Conservation (phyloP, 2,329 filamentous ascomycete genomes). For the Calcarisporium arbuscula region DNA sequence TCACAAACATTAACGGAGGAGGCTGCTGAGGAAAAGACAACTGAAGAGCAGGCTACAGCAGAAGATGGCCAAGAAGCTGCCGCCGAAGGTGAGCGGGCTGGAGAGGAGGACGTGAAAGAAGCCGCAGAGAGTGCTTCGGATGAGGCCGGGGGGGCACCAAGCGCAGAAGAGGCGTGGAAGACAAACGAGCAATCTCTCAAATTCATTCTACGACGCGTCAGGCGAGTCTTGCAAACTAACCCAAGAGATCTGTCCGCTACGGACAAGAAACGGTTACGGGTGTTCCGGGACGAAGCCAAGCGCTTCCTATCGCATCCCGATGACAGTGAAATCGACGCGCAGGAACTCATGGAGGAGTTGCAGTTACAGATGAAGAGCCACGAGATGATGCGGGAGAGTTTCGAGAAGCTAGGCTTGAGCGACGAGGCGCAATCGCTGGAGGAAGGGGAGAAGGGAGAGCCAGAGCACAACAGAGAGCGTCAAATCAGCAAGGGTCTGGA, state of each 20-base stretch:
- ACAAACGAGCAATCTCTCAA: constrained; percentile 19
- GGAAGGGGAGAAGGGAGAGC: constrained; percentile 11
- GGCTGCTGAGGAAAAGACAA: constrained; percentile 13
- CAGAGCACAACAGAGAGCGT: constrained; percentile 21
- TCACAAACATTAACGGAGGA: constrained; percentile 16
- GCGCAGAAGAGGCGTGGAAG: constrained; percentile 17
- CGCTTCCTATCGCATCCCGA: constrained; percentile 46
- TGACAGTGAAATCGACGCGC: constrained; percentile 19
- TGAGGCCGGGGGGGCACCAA: constrained; percentile 14
- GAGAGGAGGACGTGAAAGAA: constrained; percentile 12
- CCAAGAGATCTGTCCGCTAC: constrained; percentile 53
- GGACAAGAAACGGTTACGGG: constrained; percentile 68
- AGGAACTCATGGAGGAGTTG: constrained; percentile 25
- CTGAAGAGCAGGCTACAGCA: no score
- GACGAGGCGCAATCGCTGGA: constrained; percentile 14
- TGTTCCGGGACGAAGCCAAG: constrained; percentile 61
- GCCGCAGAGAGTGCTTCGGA: constrained; percentile 14
- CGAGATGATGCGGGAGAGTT: constrained; percentile 21
- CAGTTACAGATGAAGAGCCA: constrained; percentile 26
- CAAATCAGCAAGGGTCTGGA: constrained; percentile 28
- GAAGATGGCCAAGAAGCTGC: constrained; percentile 5
- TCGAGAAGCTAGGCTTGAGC: constrained; percentile 21
- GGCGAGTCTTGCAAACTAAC: constrained; percentile 33
- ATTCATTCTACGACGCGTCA: constrained; percentile 24
- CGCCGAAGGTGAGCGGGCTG: constrained; percentile 5